Base-by-base conservation (phyloP, 306 rosid species). In the Begonia fuchsioides region DNA sequence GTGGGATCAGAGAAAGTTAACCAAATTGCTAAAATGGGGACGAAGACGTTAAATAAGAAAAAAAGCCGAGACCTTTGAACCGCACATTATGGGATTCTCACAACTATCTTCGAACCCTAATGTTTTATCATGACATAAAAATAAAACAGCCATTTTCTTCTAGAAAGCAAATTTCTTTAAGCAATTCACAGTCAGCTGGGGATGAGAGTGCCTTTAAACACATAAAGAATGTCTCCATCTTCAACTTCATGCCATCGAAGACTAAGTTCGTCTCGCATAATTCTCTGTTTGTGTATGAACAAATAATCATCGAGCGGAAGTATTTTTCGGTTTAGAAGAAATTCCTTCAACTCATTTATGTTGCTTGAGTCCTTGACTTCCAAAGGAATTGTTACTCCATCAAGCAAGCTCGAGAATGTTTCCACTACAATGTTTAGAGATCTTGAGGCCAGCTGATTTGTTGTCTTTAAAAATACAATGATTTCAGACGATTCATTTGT, bases 251-350 rank as follows among this genome's bases (percentile, higher is more conserved):
- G 95, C 93, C 95, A 84, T 43, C 72, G 54, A 38, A 83, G 92
- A 62, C 93, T 88, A 55, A 79, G 72, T 48, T 65, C 60, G 35
- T 78, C 93, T 16, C 74, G 73, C 97, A 84, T 88, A 59, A 84
- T 88, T 65, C 97, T 78, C 61, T 90, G 97, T 50, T 54, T 78
- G 66, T 90, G 97, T 50, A 90, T 76, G 51, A 90, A 84, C 79
- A 90, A 51, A 48, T 90, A 90, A 40, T 90, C 87, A 59, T 78
- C 86, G 43, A 16, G 32, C 9, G 95, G 93, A 43, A 88, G 62
- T 57, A 74, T 32, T 52, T 74, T 76, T 54, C 75, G 54, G 64
- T 71, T 50, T 54, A 84, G n/a, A 57, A 90, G 66, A 2, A 79
- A 41, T 44, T 75, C 72, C 75, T 80, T 77, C 35, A 90, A 54